Evolutionary conservation across 2,329 filamentous ascomycete species (phyloP), one percentile per base, ranked within the genome.

Genomic region (Claviceps sp.): DNA sequence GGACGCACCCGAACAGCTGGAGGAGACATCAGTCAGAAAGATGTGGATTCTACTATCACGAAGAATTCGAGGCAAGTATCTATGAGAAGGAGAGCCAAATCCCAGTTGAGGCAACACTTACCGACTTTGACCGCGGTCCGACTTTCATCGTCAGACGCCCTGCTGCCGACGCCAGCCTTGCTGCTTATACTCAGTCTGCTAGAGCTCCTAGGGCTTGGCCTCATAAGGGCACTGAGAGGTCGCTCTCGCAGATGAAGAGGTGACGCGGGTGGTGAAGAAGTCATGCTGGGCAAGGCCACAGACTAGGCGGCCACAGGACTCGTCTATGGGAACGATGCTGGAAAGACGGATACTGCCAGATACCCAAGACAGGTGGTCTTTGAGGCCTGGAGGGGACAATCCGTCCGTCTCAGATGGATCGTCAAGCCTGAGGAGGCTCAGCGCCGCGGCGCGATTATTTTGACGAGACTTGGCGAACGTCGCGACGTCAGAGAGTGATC

Each of bases 101-200:
- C 20, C 26, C 2, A 3, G 16, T 13, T 4, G 11, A 44, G 11
- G 8, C 20, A 47, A 37, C 7, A 46, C 89, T 61, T 79, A 96
- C 90, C 90, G 66, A 96, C 90, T 91, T 88, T 93, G 70, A 96
- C 90, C 26, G 90, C 87, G 6, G 90, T 95, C 66, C 86, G 90
- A 56, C 78, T 78, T 66, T 95, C 90, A 60, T 96, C 90, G 62
- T 96, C 90, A 0, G 89, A 95, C 23, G 85, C 84, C 63, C 88
- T 80, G 70, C 88, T 95, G 56, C 82, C 85, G 50, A 76, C 82
- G 62, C 80, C 82, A 50, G 80, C 83, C 68, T 86, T 91, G 71
- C 86, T 86, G 61, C 77, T 83, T 73, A 85, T 85, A 71, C 88
- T 95, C 77, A 95, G 75, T 60, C 90, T 86, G 70, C 88, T 95